Percentiles rank a stretch among this genome's conserved stretches.
Evolutionary conservation across 176 grass and related monocot species (phyloP).

Genomic region (Bolboschoenus planiculmis): DNA sequence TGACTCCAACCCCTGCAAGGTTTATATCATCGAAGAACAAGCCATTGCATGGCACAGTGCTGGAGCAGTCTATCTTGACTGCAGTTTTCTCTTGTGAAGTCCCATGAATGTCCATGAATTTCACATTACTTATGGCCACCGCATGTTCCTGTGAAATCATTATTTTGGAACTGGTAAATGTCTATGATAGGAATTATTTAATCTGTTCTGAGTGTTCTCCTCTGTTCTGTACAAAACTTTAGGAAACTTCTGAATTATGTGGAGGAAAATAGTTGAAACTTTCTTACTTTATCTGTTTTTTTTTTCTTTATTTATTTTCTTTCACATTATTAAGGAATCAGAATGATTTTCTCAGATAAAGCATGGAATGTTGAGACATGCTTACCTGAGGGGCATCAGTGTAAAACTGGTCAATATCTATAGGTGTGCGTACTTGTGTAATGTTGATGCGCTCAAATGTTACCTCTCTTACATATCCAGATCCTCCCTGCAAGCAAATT

Average conservation of each 20-base stretch:
- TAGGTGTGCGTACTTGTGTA: conserved; percentile 39
- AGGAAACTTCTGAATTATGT: not conserved
- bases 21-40: conserved; percentile 39
- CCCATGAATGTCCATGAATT: conserved; percentile 35
- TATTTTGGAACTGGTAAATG: not conserved
- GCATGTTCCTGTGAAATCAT: conserved; percentile 24
- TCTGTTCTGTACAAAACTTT: not conserved
- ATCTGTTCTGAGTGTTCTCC: no score
- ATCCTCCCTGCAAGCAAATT: conserved; percentile 35
- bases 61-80: conserved; percentile 43
- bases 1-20: conserved; percentile 19
- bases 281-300: not conserved
- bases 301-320: not conserved
- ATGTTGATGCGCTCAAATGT: conserved; percentile 43
- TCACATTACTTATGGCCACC: conserved; percentile 39
- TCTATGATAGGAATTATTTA: not conserved
- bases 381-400: conserved; percentile 8
- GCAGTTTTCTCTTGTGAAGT: conserved; percentile 29
- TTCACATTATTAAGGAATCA: not conserved
- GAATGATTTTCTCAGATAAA: not conserved
- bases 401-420: conserved; percentile 63
- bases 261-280: not conserved
- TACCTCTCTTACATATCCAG: conserved; percentile 34
- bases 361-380: not conserved
- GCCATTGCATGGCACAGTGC: conserved; percentile 29